These are phyloP conservation scores for Saxispiralis lemnorum DNA, from an alignment of 495 filamentous ascomycete species.

Conservation along the genomic window DNA sequence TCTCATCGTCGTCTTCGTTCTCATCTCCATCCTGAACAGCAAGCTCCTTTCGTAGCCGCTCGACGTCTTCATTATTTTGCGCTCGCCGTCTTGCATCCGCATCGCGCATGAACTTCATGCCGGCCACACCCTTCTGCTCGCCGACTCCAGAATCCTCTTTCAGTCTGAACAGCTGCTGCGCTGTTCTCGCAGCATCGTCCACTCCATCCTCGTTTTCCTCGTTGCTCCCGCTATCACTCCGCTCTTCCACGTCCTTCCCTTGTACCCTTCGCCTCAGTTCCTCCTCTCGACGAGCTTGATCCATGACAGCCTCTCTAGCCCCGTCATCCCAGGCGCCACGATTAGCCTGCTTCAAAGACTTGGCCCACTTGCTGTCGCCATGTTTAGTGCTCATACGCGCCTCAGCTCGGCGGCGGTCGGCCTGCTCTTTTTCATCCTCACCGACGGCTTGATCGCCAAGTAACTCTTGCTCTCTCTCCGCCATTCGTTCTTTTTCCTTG, in stretches of 20 bases:
- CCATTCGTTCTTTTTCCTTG: constrained; percentile 58
- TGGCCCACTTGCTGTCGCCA: constrained; percentile 87
- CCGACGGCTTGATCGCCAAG: constrained; percentile 31
- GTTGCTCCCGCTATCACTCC: constrained; percentile 35
- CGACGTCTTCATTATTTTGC: constrained; percentile 66
- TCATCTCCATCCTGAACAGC: constrained; percentile 28
- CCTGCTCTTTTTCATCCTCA: constrained; percentile 63
- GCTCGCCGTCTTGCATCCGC: constrained; percentile 61
- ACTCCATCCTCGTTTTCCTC: constrained; percentile 41
- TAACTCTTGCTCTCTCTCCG: constrained; percentile 52
- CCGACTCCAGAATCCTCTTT: constrained; percentile 31
- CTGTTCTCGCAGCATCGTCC: constrained; percentile 30
- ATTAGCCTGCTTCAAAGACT: constrained; percentile 54
- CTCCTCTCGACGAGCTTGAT: constrained; percentile 71
- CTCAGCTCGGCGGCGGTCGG: constrained; percentile 63
- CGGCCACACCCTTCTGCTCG: constrained; percentile 34
- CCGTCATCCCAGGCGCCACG: constrained; percentile 27
- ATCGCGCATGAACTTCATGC: constrained; percentile 84
- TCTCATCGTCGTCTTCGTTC: constrained; percentile 22
- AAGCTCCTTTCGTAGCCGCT: constrained; percentile 55
- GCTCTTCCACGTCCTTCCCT: constrained; percentile 43
- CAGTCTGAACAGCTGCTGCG: constrained; percentile 42
- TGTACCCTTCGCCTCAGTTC: constrained; percentile 69
- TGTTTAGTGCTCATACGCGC: constrained; percentile 82
- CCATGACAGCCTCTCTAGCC: constrained; percentile 43